phyloP scores from a whole-genome alignment of 2,329 filamentous ascomycete species.

The Fusarium sp. region DNA sequence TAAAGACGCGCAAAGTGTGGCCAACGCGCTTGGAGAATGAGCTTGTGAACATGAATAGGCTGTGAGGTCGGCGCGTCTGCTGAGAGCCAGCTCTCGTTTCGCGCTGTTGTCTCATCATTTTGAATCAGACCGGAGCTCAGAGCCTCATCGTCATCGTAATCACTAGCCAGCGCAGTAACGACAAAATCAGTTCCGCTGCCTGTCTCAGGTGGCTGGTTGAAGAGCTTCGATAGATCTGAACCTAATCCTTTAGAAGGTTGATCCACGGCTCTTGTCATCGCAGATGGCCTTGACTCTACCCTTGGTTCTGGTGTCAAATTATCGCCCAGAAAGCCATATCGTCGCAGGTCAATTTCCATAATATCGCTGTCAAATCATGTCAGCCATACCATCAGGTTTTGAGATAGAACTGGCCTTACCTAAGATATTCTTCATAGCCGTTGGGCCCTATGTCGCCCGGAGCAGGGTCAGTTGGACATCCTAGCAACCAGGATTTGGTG shows the following conservation, averaged over 20 bases:
- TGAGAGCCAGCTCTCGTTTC: slow-evolving; percentile 66
- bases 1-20: slow-evolving; percentile 95
- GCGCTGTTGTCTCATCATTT: slow-evolving; percentile 52
- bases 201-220: slow-evolving; percentile 84
- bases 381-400: slow-evolving; percentile 9
- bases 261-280: slow-evolving; percentile 58
- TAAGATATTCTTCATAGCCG: slow-evolving; percentile 88
- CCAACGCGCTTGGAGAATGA: slow-evolving; percentile 95
- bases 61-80: slow-evolving; percentile 74
- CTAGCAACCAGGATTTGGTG: slow-evolving; percentile 96
- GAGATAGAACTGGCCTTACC: slow-evolving; percentile 41
- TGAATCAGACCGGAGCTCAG: slow-evolving; percentile 62
- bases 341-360: slow-evolving; percentile 89
- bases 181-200: slow-evolving; percentile 91
- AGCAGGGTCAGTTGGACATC: slow-evolving; percentile 80
- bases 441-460: slow-evolving; percentile 73
- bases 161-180: slow-evolving; percentile 87
- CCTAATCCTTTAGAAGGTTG: slow-evolving; percentile 77
- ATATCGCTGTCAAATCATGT: slow-evolving; percentile 71
- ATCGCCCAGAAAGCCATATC: slow-evolving; percentile 90
- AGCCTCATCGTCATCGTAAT: slow-evolving; percentile 74
- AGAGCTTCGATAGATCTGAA: slow-evolving; percentile 84
- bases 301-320: slow-evolving; percentile 68
- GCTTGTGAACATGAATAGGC: slow-evolving; percentile 93
- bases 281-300: slow-evolving; percentile 59